Base-by-base conservation (phyloP, 140 eudicot species). In the Bidens hawaiensis region DNA sequence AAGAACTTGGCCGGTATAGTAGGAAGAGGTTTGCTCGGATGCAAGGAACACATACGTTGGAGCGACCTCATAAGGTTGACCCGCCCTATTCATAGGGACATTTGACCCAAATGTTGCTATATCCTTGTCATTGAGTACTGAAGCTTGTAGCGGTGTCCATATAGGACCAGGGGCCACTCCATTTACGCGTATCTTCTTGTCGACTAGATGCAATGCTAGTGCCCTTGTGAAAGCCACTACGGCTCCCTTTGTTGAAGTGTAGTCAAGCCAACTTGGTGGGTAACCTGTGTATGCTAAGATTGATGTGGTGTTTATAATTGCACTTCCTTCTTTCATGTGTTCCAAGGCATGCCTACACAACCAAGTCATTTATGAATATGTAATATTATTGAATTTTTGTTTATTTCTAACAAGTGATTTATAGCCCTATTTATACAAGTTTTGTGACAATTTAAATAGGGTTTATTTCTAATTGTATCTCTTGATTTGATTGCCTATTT, bases 1-100 rank as follows among this genome's bases (percentile, higher is more conserved):
- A 50, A 81, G 74, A 63, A 76, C 71, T 34, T 81, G 86, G 40
- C 79, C 86, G 10, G 82, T 81, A 52, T 38, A 56, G 53, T 72
- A 76, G 15, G 86, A 81, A 12, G 86, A 76, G 30, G 62, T 70
- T 9, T 45, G 11, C 1, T 65, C 25, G 0, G 75, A 68, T 13
- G 78, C 81, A 14, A 79, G 74, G 31, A 79, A 79, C 15, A 75
- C 81, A 38, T 75, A 79, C 2, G 78, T 52, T 45, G 77, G 56
- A 19, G 77, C 77, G 18, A 72, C 3, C 58, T 72, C 77, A n/a
- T 38, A 52, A 23, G 77, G 77, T 27, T 69, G 67, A 8, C 23
- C 74, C 0, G 67, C 66, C 47, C 75, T 21, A n/a, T 46, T 31
- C 50, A 69, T 10, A 34, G 75, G 67, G 19, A 30, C 58, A 5